A percentile compares a stretch with the other conserved stretches of the same genome.
phyloP scores from a whole-genome alignment of 2,329 filamentous ascomycete species.

The Zymoseptoria brevis region DNA sequence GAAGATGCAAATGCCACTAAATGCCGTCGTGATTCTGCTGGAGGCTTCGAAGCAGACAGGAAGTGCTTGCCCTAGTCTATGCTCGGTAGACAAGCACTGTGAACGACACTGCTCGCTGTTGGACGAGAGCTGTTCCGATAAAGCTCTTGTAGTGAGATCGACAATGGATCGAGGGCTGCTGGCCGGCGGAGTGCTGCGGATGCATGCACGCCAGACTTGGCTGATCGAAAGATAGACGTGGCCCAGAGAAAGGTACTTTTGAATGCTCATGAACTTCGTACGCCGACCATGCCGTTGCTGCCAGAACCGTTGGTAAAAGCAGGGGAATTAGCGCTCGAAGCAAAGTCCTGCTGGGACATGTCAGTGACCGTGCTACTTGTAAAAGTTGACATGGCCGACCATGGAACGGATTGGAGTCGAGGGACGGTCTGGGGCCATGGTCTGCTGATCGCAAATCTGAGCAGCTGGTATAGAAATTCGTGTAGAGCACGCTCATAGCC shows the following conservation, averaged over 20 bases:
- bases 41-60: neutral
- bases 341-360: conserved; percentile 12
- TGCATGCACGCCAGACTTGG: neutral
- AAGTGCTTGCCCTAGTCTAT: neutral
- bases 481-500: neutral
- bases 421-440: neutral
- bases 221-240: neutral
- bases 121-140: neutral
- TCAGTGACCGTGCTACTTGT: conserved; percentile 4
- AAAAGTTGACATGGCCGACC: neutral
- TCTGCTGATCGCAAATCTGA: neutral
- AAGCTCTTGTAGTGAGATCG: neutral
- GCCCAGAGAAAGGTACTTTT: neutral
- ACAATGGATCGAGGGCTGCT: too few species aligned
- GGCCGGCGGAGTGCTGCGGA: neutral
- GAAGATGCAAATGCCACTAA: neutral
- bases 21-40: neutral
- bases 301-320: conserved; percentile 7
- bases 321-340: conserved; percentile 12
- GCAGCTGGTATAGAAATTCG: neutral
- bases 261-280: conserved; percentile 9
- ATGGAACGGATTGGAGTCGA: too few species aligned
- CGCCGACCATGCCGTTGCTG: conserved; percentile 13
- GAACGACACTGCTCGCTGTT: neutral
- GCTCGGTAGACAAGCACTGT: neutral